Conservation (phyloP, 805 yeast genomes). For the Kazachstania bromeliacearum region DNA sequence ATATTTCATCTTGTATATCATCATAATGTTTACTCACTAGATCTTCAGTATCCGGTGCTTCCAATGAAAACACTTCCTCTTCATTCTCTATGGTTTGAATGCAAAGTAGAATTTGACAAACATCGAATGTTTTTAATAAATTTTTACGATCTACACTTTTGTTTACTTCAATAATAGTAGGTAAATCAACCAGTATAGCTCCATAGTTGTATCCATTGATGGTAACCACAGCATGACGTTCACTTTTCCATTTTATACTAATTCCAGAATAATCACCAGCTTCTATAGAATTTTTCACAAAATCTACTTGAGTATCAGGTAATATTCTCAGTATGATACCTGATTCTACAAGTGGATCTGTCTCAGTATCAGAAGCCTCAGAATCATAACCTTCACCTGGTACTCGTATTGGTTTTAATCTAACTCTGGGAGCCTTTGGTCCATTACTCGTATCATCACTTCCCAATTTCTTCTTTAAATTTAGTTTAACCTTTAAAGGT, state of each 20-base stretch:
- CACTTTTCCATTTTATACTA: conserved; percentile 73
- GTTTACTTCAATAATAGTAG: conserved; percentile 77
- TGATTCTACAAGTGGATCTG: conserved; percentile 86
- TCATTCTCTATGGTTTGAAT: conserved; percentile 43
- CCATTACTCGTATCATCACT: conserved; percentile 21
- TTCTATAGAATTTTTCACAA: conserved; percentile 66
- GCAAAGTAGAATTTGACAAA: conserved; percentile 77
- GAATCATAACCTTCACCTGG: conserved; percentile 96
- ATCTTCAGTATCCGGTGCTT: conserved; percentile 37
- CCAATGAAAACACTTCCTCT: conserved; percentile 36
- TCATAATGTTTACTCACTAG: conserved; percentile 26
- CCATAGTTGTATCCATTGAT: conserved; percentile 66
- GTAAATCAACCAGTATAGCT: conserved; percentile 81
- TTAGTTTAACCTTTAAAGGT: conserved; percentile 17
- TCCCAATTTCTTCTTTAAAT: conserved; percentile 19
- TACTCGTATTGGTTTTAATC: conserved; percentile 51
- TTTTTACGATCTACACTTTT: conserved; percentile 82
- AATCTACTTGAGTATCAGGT: conserved; percentile 44
- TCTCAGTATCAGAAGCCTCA: conserved; percentile 92
- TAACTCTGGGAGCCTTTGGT: conserved; percentile 35
- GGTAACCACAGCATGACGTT: conserved; percentile 65
- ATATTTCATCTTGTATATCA: conserved; percentile 21
- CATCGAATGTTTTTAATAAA: conserved; percentile 75
- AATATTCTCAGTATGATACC: conserved; percentile 71
- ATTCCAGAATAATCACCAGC: conserved; percentile 66